These are phyloP conservation scores for Roridomyces roridus DNA, from an alignment of 768 basidiomycete genomes.

Conservation along the genomic window DNA sequence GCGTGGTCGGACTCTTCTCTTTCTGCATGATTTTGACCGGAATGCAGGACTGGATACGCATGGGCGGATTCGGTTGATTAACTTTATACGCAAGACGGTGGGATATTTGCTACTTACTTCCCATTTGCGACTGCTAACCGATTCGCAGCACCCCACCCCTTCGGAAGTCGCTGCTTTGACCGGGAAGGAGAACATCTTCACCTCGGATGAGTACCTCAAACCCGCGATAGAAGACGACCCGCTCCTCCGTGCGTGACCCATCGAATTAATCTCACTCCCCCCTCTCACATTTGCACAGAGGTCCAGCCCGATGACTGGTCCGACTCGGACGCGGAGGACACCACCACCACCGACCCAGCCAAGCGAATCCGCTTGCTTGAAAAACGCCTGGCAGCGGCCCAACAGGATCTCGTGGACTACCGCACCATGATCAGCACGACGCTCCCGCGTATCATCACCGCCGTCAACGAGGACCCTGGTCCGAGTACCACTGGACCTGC, in stretches of 20 bases:
- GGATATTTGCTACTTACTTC: conserved; percentile 12
- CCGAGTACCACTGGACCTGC: conserved; percentile 33
- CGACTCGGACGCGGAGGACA: conserved; percentile 72
- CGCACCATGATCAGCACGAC: conserved; percentile 60
- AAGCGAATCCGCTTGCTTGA: conserved; percentile 65
- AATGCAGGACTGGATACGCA: conserved; percentile 18
- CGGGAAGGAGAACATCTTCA: conserved; percentile 67
- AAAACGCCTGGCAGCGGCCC: conserved; percentile 62
- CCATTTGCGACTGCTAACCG: conserved; percentile 3
- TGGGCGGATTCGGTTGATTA: conserved; percentile 64
- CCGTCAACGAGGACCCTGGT: conserved; percentile 42
- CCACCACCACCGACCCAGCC: conserved; percentile 35
- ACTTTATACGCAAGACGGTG: conserved; percentile 71
- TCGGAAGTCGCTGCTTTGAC: conserved; percentile 51
- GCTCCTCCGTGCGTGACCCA: conserved; percentile 84
- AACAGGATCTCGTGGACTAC: conserved; percentile 68
- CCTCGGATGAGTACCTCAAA: conserved; percentile 79
- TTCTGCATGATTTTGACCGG: neutral
- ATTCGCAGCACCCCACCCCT: conserved; percentile 58
- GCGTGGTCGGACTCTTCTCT: conserved; percentile 31
- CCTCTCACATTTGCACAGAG: conserved; percentile 47
- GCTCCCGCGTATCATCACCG: conserved; percentile 51
- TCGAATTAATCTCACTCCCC: too few species aligned
- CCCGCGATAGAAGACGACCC: conserved; percentile 89
- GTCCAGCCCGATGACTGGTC: conserved; percentile 75